Conservation (phyloP, 2,329 filamentous ascomycete species). For the Pseudogymnoascus sp. region DNA sequence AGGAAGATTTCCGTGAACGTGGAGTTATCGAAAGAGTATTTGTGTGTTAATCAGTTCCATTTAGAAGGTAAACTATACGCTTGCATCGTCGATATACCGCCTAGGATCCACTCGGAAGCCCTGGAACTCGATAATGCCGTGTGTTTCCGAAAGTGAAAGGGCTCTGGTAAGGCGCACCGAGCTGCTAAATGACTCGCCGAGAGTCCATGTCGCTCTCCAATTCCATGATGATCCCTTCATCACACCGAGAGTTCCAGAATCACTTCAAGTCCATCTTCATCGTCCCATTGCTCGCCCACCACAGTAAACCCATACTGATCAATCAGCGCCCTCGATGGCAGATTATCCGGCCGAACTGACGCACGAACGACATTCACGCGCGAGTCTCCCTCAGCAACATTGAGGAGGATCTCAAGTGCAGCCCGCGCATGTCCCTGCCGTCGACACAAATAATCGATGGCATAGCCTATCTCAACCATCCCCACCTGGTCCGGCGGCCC, state of each 20-base stretch:
- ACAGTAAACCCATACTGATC: background rate
- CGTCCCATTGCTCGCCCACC: conserved; percentile 53
- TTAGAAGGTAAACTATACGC: background rate
- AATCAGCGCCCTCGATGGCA: background rate
- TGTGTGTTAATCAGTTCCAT: background rate
- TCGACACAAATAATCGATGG: conserved; percentile 1
- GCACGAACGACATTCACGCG: background rate
- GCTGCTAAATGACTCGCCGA: background rate
- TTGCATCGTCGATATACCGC: background rate
- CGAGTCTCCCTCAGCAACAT: background rate
- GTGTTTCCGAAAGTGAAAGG: background rate
- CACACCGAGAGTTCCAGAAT: conserved; percentile 44
- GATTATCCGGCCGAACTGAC: background rate
- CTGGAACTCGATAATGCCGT: background rate
- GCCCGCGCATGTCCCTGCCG: conserved; percentile 13
- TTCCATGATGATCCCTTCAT: background rate
- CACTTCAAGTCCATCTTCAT: conserved; percentile 71
- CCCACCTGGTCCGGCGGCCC: conserved; percentile 12
- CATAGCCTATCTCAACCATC: conserved; percentile 15
- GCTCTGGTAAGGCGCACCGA: background rate
- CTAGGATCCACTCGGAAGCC: background rate
- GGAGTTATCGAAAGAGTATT: background rate
- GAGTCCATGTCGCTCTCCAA: background rate
- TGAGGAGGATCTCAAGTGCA: conserved; percentile 12
- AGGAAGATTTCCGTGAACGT: background rate